phyloP scores from a whole-genome alignment of 352 stramenopile species.

The Globisporangium cederbergense region DNA sequence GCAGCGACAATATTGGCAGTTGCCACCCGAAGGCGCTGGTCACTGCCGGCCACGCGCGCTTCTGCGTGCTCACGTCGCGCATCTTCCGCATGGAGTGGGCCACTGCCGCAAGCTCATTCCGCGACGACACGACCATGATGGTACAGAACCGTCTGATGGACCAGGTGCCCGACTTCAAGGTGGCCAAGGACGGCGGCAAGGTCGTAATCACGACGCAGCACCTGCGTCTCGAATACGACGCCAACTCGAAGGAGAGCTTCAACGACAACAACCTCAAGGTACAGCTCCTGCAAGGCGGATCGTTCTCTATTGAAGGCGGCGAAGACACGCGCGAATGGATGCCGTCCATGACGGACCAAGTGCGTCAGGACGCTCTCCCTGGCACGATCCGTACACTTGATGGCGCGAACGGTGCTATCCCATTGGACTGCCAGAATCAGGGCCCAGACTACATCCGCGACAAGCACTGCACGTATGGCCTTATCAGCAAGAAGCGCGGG shows the following conservation, averaged over 20 bases:
- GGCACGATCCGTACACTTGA: slow-evolving; percentile 44
- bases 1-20: not conserved
- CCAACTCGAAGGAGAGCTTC: slow-evolving; percentile 20
- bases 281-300: slow-evolving; percentile 1
- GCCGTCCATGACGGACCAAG: slow-evolving; percentile 23
- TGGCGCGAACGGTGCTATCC: slow-evolving; percentile 22
- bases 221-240: slow-evolving; percentile 21
- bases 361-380: slow-evolving; percentile 20
- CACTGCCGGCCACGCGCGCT: slow-evolving; percentile 24
- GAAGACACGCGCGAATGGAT: slow-evolving; percentile 14
- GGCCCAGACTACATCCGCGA: slow-evolving; percentile 27
- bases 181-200: slow-evolving; percentile 14
- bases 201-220: slow-evolving; percentile 20
- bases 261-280: slow-evolving; percentile 27
- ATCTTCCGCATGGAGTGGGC: slow-evolving; percentile 37
- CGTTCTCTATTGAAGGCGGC: not conserved
- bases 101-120: slow-evolving; percentile 5
- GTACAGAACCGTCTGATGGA: slow-evolving; percentile 22
- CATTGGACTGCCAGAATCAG: slow-evolving; percentile 28
- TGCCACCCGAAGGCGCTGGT: slow-evolving; percentile 22
- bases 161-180: slow-evolving; percentile 17
- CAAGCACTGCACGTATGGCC: slow-evolving; percentile 35
- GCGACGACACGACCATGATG: slow-evolving; percentile 23
- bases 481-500: slow-evolving; percentile 32
- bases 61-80: slow-evolving; percentile 34